Percentiles rank a stretch among this genome's conserved stretches.
phyloP scores from a whole-genome alignment of 371 early-diverging fungal species.

The Zychaea mexicana region DNA sequence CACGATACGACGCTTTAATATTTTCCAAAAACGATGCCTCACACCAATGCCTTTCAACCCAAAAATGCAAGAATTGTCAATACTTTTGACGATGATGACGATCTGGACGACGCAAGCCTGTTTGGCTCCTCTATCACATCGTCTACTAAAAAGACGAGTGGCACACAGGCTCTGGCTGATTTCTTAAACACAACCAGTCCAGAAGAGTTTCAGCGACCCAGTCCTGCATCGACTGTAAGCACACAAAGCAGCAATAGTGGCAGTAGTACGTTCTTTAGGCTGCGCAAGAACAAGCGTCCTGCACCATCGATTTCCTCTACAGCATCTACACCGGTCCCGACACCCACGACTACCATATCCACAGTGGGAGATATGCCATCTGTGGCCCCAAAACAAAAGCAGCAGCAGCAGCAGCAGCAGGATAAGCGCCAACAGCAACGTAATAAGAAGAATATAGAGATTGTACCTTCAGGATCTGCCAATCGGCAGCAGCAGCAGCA shows the following conservation, averaged over 20 bases:
- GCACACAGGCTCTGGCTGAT: conserved; percentile 37
- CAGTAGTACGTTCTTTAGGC: background rate
- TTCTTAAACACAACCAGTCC: conserved; percentile 38
- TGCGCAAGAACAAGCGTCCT: background rate
- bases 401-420: too few species aligned
- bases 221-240: background rate
- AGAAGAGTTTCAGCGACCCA: conserved; percentile 24
- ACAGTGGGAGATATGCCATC: background rate
- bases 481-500: too few species aligned
- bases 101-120: conserved; percentile 11
- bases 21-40: conserved; percentile 13
- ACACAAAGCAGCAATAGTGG: background rate
- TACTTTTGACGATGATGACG: conserved; percentile 19
- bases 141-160: conserved; percentile 23
- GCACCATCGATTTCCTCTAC: background rate
- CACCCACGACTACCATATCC: background rate
- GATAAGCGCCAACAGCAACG: background rate
- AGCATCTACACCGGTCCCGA: background rate
- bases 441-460: background rate
- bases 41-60: conserved; percentile 29
- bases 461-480: background rate
- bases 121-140: conserved; percentile 1
- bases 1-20: conserved; percentile 3
- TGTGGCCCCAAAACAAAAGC: too few species aligned
- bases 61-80: conserved; percentile 28